Conservation (phyloP, 2,329 filamentous ascomycete genomes). For the Malbranchea zuffiana region DNA sequence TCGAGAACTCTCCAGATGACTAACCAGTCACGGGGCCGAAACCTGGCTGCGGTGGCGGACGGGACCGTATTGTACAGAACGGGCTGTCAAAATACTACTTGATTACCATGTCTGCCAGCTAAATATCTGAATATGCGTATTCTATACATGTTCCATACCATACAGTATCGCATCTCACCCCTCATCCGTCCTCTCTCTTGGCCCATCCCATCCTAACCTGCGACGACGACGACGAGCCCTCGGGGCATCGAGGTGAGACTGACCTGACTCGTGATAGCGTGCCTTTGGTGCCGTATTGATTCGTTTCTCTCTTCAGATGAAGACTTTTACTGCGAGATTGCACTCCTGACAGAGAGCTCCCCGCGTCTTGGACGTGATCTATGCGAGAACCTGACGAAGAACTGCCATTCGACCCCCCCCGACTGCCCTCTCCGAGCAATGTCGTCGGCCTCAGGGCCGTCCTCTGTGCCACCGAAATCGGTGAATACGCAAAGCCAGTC, state of each 20-base stretch:
- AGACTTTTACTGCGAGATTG: not conserved
- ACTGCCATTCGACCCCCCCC: not conserved
- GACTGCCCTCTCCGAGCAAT: conserved; percentile 22
- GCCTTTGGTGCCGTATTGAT: no score
- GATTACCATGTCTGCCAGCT: not conserved
- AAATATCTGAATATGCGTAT: conserved; percentile 3
- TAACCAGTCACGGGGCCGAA: no score
- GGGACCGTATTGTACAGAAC: not conserved
- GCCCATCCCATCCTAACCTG: not conserved
- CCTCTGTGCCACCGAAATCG: conserved; percentile 30
- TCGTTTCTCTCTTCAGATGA: no score
- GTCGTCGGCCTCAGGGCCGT: conserved; percentile 32
- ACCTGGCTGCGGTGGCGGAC: conserved; percentile 5
- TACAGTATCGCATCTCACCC: conserved; percentile 4
- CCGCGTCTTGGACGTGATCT: no score
- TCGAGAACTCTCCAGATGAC: no score
- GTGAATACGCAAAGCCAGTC: conserved; percentile 28
- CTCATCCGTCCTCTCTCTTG: conserved; percentile 7
- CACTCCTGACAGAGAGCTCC: no score
- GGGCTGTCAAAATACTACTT: not conserved
- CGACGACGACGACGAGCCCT: conserved; percentile 1
- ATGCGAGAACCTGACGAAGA: not conserved
- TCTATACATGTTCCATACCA: not conserved
- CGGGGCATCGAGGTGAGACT: conserved; percentile 5
- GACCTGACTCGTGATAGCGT: no score